Evolutionary conservation across 2,329 filamentous ascomycete genomes (phyloP).

Genomic region (Lizonia empirigonia): DNA sequence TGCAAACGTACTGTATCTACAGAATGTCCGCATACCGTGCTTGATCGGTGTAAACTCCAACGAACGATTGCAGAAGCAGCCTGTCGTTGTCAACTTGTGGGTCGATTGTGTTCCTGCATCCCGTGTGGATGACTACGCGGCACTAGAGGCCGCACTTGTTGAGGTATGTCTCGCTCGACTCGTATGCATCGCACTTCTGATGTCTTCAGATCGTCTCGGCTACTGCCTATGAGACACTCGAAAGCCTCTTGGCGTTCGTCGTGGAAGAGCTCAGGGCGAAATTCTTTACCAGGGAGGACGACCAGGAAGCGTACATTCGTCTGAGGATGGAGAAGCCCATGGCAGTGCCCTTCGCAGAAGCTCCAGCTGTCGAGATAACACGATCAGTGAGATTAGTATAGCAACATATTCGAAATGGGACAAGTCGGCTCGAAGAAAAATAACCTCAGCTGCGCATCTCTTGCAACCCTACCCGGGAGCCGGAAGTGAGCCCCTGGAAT

Average conservation of each 20-base stretch:
- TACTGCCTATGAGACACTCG: constrained; percentile 55
- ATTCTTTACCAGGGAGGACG: constrained; percentile 37
- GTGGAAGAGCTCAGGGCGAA: constrained; percentile 52
- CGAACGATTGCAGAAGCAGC: constrained; percentile 69
- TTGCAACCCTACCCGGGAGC: background rate
- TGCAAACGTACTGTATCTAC: constrained; percentile 55
- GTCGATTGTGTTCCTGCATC: constrained; percentile 59
- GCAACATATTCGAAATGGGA: background rate
- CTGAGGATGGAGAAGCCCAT: constrained; percentile 74
- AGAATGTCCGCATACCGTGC: constrained; percentile 66
- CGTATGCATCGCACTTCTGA: constrained; percentile 15
- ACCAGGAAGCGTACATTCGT: constrained; percentile 59
- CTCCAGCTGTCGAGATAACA: constrained; percentile 68
- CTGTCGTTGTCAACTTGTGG: constrained; percentile 67
- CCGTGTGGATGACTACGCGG: constrained; percentile 58
- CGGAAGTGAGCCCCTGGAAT: background rate
- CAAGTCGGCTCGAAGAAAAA: background rate
- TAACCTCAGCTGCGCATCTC: constrained; percentile 1
- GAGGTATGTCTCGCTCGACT: constrained; percentile 56
- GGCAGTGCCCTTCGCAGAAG: constrained; percentile 74
- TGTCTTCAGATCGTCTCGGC: constrained; percentile 47
- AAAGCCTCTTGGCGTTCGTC: constrained; percentile 49
- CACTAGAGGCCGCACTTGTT: constrained; percentile 65
- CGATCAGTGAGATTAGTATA: constrained; percentile 26
- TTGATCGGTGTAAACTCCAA: constrained; percentile 75